A percentile compares a stretch with the other conserved stretches of the same genome.
Conservation (phyloP, 31 red algal species). For the Bonnemaisonia californica region DNA sequence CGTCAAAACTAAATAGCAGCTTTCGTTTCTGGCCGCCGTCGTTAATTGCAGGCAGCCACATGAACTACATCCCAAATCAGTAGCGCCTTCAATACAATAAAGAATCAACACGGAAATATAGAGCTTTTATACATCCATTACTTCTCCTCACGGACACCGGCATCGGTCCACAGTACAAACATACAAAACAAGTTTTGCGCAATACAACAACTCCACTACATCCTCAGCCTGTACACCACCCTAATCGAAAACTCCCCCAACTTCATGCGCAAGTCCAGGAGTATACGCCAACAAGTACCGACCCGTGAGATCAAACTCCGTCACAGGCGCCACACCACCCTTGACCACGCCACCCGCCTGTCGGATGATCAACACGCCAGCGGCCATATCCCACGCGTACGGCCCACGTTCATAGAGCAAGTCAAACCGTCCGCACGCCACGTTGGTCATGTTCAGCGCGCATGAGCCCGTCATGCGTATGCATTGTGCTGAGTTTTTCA, state of each 20-base stretch:
- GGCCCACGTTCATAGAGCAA: constrained; percentile 70
- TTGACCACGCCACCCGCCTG: constrained; percentile 77
- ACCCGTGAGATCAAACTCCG: constrained; percentile 40
- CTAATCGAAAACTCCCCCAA: background rate
- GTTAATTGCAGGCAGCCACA: too few species aligned
- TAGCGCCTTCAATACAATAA: too few species aligned
- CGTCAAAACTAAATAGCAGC: too few species aligned
- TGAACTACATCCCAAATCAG: too few species aligned
- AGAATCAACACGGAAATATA: too few species aligned
- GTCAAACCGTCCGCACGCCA: constrained; percentile 77
- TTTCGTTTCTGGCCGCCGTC: too few species aligned
- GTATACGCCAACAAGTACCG: constrained; percentile 41
- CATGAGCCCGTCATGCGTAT: constrained; percentile 75
- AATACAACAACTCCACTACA: too few species aligned
- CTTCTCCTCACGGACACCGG: too few species aligned
- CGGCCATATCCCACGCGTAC: constrained; percentile 87
- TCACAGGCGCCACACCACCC: background rate
- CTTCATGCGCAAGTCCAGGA: background rate
- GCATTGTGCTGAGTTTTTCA: constrained; percentile 46
- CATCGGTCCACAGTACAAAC: too few species aligned
- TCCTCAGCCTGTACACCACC: too few species aligned
- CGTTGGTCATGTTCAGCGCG: constrained; percentile 62
- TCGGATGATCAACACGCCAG: constrained; percentile 70
- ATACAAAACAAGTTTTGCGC: too few species aligned
- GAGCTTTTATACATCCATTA: too few species aligned